phyloP scores from a whole-genome alignment of 2,329 filamentous ascomycete genomes.

The Trichoderma brevicompactum region DNA sequence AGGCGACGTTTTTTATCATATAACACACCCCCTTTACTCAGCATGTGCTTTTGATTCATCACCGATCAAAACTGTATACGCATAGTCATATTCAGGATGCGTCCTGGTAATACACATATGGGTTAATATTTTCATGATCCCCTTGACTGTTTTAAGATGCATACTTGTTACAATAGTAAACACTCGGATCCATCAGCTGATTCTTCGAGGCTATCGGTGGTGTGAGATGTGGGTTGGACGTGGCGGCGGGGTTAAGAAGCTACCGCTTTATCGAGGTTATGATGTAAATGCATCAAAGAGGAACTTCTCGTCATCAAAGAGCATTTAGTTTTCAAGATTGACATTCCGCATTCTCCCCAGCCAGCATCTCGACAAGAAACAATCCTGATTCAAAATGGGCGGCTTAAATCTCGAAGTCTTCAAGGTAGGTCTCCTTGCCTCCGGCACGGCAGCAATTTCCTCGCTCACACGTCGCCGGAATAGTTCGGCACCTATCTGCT shows the following conservation, averaged over 20 bases:
- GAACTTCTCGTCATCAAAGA: conserved; percentile 15
- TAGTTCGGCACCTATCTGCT: conserved; percentile 98
- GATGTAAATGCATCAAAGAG: conserved; percentile 13
- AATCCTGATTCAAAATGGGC: conserved; percentile 57
- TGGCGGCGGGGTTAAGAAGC: conserved; percentile 10
- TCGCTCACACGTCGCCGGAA: neutral
- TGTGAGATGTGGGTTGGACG: conserved; percentile 15
- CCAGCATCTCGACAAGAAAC: neutral
- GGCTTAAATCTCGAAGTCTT: conserved; percentile 93
- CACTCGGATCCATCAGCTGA: neutral
- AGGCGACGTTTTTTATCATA: conserved; percentile 6
- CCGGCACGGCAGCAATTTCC: neutral
- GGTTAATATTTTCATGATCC: neutral
- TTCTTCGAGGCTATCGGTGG: conserved; percentile 4
- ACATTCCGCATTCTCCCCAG: neutral
- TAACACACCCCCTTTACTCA: conserved; percentile 3
- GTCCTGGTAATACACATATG: neutral
- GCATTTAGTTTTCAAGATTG: neutral
- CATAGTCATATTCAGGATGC: conserved; percentile 13
- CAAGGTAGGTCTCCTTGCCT: conserved; percentile 66
- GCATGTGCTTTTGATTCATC: conserved; percentile 15
- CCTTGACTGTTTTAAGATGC: neutral
- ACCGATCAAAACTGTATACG: conserved; percentile 21
- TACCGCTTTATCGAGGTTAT: conserved; percentile 35
- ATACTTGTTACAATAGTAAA: neutral